Percentiles rank a stretch among this genome's conserved stretches.
Evolutionary conservation across 2,329 filamentous ascomycete species (phyloP).

Genomic region (Diaporthe ampelina): DNA sequence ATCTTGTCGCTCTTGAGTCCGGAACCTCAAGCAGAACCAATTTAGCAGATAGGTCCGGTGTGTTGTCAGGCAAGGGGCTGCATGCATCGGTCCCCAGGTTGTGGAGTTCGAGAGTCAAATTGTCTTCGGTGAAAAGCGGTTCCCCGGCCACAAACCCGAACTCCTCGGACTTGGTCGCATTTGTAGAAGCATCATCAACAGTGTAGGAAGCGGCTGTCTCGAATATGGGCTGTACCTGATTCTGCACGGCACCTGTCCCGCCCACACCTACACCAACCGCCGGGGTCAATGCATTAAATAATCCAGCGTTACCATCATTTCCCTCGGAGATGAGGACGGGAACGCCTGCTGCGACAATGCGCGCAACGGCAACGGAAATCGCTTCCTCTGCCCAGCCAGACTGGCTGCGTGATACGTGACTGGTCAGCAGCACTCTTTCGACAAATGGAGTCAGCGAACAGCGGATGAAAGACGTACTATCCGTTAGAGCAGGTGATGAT

Average conservation of each 20-base stretch:
- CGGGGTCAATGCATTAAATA: background rate
- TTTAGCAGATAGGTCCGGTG: conserved; percentile 28
- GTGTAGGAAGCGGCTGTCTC: conserved; percentile 17
- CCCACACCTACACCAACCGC: background rate
- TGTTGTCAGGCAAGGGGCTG: conserved; percentile 6
- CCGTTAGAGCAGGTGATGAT: conserved; percentile 24
- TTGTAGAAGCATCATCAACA: background rate
- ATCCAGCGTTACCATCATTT: background rate
- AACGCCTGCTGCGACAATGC: conserved; percentile 14
- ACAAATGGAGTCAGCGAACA: background rate
- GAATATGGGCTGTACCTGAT: conserved; percentile 20
- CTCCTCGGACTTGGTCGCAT: conserved; percentile 1
- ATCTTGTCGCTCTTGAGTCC: background rate
- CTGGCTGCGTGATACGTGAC: background rate
- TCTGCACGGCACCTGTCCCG: conserved; percentile 13
- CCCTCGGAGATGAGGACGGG: conserved; percentile 11
- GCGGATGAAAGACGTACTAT: background rate
- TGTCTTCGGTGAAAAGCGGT: background rate
- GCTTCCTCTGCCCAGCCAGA: conserved; percentile 13
- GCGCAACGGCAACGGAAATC: conserved; percentile 3
- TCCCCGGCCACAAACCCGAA: conserved; percentile 17
- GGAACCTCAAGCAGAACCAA: conserved; percentile 26
- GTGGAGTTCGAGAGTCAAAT: conserved; percentile 3
- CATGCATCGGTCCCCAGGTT: conserved; percentile 21
- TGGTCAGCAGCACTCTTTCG: background rate